Percentiles rank a stretch among this genome's conserved stretches.
These are phyloP conservation scores for Cucurbitaria berberidis DNA, from an alignment of 2,329 filamentous ascomycete genomes.

Conservation along the genomic window DNA sequence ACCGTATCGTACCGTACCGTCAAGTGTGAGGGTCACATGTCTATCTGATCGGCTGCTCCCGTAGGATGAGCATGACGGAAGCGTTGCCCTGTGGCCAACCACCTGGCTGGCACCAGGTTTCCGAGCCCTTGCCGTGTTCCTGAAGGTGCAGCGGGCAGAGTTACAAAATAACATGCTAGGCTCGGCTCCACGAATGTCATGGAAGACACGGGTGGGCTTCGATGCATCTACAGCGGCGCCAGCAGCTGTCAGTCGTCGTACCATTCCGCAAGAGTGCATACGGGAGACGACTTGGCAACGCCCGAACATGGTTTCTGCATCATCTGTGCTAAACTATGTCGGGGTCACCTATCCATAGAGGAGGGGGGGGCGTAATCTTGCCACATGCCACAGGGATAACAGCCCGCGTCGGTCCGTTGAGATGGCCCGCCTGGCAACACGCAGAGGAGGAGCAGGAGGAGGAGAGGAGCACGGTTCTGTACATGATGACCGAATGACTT, in stretches of 20 bases:
- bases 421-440: not conserved
- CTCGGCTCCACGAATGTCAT: constrained; percentile 5
- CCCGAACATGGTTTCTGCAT: constrained; percentile 1
- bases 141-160: constrained; percentile 30
- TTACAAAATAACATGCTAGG: too few relatives aligned
- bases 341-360: too few relatives aligned
- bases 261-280: constrained; percentile 6
- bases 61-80: constrained; percentile 28
- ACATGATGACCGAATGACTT: not conserved
- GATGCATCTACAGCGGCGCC: constrained; percentile 16
- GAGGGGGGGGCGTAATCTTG: too few relatives aligned
- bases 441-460: too few relatives aligned
- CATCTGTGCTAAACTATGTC: not conserved
- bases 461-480: too few relatives aligned
- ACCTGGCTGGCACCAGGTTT: constrained; percentile 23
- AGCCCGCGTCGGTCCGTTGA: not conserved
- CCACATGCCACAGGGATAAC: not conserved
- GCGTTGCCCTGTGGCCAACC: constrained; percentile 21
- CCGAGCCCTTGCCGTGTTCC: constrained; percentile 40
- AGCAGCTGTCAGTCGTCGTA: constrained; percentile 22
- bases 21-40: constrained; percentile 2
- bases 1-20: not conserved
- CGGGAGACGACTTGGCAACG: constrained; percentile 16
- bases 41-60: constrained; percentile 38
- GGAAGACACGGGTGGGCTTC: constrained; percentile 22